These are phyloP conservation scores for Parafenestella ontariensis DNA, from an alignment of 2,329 filamentous ascomycete species.

Conservation along the genomic window DNA sequence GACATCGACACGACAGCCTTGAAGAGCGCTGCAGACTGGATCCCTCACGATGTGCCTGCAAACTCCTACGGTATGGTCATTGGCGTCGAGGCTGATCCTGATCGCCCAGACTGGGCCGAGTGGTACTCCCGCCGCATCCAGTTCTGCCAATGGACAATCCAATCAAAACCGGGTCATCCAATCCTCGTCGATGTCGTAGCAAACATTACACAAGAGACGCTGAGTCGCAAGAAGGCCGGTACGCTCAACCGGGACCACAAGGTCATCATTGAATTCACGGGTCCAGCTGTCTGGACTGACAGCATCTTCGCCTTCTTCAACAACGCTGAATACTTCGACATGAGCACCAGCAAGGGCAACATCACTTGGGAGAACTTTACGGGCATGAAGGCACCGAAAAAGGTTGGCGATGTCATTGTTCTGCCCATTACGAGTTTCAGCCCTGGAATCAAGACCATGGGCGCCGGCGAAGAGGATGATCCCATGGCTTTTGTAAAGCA, in stretches of 20 bases:
- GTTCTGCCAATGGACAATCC: constrained; percentile 99
- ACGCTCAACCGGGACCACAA: constrained; percentile 71
- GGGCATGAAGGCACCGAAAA: constrained; percentile 80
- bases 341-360: constrained; percentile 71
- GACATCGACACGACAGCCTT: constrained; percentile 88
- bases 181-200: constrained; percentile 86
- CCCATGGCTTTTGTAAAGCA: constrained; percentile 98
- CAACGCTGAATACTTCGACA: constrained; percentile 85
- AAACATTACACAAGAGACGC: constrained; percentile 82
- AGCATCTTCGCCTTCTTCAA: constrained; percentile 93
- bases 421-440: constrained; percentile 97
- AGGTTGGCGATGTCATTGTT: constrained; percentile 91
- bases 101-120: constrained; percentile 87
- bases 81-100: constrained; percentile 95
- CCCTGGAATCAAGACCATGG: constrained; percentile 93
- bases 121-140: constrained; percentile 98
- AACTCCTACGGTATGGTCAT: constrained; percentile 84
- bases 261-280: constrained; percentile 90
- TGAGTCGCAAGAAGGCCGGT: constrained; percentile 73
- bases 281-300: constrained; percentile 94
- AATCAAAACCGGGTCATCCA: constrained; percentile 92
- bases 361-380: constrained; percentile 91
- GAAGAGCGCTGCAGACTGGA: constrained; percentile 84
- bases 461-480: constrained; percentile 83
- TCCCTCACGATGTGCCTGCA: constrained; percentile 78